Evolutionary conservation across 306 rosid species (phyloP).

Genomic region (Casuarina cunninghamiana): DNA sequence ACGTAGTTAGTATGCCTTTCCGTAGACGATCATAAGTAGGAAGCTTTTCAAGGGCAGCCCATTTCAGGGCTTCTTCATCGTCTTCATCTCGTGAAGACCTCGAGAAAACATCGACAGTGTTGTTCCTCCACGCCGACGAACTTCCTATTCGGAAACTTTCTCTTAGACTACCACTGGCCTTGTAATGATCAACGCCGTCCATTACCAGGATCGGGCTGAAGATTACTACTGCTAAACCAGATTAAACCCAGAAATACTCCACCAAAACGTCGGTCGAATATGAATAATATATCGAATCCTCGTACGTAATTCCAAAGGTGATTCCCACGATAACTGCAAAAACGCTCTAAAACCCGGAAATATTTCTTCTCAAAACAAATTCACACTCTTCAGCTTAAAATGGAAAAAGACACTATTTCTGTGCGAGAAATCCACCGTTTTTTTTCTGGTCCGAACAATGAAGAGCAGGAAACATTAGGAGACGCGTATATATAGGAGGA

Average conservation of each 20-base stretch:
- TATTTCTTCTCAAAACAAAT: background rate
- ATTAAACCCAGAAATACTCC: background rate
- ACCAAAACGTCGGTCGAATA: background rate
- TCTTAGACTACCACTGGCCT: constrained; percentile 37
- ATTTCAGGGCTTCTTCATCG: constrained; percentile 69
- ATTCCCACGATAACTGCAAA: background rate
- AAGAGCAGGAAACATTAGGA: background rate
- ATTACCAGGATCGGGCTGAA: constrained; percentile 11
- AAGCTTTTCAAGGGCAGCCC: constrained; percentile 74
- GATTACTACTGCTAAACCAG: background rate
- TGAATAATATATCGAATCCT: background rate
- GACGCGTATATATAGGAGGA: background rate
- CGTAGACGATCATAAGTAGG: constrained; percentile 71
- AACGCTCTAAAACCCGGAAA: background rate
- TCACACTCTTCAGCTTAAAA: background rate
- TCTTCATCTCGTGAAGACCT: constrained; percentile 40
- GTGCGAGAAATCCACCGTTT: background rate
- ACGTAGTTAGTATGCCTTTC: constrained; percentile 57
- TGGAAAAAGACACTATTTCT: background rate
- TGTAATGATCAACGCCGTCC: constrained; percentile 43
- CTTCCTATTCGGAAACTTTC: constrained; percentile 29
- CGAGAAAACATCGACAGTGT: constrained; percentile 42
- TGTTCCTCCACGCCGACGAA: constrained; percentile 46
- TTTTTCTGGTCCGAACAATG: background rate
- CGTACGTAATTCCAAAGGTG: too few species aligned